Evolutionary conservation across 139 green algal genomes (phyloP).

Genomic region (Chlorella sorokiniana): DNA sequence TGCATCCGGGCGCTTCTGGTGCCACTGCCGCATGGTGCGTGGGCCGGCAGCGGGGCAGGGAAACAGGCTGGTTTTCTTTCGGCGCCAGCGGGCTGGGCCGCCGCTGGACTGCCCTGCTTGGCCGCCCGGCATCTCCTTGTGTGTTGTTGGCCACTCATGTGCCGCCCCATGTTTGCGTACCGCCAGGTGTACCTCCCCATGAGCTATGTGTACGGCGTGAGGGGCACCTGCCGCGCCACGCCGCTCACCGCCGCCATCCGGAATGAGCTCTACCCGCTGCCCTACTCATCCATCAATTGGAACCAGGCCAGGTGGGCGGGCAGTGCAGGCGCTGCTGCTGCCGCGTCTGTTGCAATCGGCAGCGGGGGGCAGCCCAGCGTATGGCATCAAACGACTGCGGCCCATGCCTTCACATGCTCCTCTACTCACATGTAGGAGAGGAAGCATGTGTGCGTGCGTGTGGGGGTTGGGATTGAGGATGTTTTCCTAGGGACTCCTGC

Average conservation of each 20-base stretch:
- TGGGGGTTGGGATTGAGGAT: too few species aligned
- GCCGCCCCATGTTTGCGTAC: too few species aligned
- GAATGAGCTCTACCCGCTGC: constrained; percentile 85
- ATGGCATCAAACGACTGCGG: too few species aligned
- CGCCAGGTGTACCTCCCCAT: constrained; percentile 98
- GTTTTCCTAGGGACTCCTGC: too few species aligned
- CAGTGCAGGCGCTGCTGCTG: too few species aligned
- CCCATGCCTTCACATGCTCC: too few species aligned
- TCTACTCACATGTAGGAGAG: too few species aligned
- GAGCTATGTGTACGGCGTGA: constrained; percentile 93
- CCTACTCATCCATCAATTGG: constrained; percentile 94
- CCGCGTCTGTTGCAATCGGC: too few species aligned
- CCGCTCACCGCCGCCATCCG: constrained; percentile 55
- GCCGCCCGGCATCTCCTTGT: too few species aligned
- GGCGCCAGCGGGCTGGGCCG: not conserved
- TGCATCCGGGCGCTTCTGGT: constrained; percentile 96
- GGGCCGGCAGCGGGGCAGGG: not conserved
- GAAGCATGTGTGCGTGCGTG: too few species aligned
- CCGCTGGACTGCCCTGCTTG: not conserved
- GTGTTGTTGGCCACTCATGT: too few species aligned
- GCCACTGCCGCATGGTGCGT: constrained; percentile 94
- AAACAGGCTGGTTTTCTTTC: not conserved
- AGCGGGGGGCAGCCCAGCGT: too few species aligned
- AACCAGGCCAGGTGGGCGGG: constrained; percentile 63
- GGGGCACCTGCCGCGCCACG: constrained; percentile 69